Evolutionary conservation across 345 rosid genomes (phyloP), one percentile per base, ranked within the genome.

Genomic region (Clarkia xantiana): DNA sequence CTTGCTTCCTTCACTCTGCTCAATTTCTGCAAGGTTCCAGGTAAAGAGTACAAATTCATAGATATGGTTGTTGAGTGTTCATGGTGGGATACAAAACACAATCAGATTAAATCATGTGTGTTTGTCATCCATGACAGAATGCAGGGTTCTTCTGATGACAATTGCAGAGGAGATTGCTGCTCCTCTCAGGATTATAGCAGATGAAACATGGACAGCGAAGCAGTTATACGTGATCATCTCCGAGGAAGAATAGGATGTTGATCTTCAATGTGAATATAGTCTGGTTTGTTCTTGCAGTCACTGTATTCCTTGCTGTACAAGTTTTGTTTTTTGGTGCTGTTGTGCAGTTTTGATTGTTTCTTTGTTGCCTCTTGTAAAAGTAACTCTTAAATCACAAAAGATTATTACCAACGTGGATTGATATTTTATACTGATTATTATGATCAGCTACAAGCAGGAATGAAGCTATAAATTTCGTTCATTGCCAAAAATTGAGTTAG

Each of bases 1-100:
- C 77, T 77, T 49, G 81, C 83, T 52, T 80, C 83, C 18, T 43
- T 72, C 42, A 70, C 72, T 11, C 66, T 80, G 15, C 71, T 75
- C 4, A 75, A 65, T 57, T 73, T 80, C 53, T 70, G 71, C 54
- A 68, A 69, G 65, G 58, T 62, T 55, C 62, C 81, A 70, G 88
- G 83, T 77, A 48, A 55, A 65, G 39, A 39, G 3, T 7, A 10
- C 18, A 1, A 7, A 36, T 18, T 13, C 2, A 13, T 10, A 9
- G 17, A 7, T 10, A 13, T 20, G 49, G 13, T 45, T 23, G 25
- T 45, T 53, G 18, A 2, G 20, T n/a, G 13, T 8, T 18, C 40
- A 15, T 16, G 49, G 29, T n/a, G 3, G 17, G 17, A 43, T 14
- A 43, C 14, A 15, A 43, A 43, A 43, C 44, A 11, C 10, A 18